Percentiles rank a stretch among this genome's conserved stretches.
Evolutionary conservation across 2,329 filamentous ascomycete genomes (phyloP).

Genomic region (Keithomyces neogunnii): DNA sequence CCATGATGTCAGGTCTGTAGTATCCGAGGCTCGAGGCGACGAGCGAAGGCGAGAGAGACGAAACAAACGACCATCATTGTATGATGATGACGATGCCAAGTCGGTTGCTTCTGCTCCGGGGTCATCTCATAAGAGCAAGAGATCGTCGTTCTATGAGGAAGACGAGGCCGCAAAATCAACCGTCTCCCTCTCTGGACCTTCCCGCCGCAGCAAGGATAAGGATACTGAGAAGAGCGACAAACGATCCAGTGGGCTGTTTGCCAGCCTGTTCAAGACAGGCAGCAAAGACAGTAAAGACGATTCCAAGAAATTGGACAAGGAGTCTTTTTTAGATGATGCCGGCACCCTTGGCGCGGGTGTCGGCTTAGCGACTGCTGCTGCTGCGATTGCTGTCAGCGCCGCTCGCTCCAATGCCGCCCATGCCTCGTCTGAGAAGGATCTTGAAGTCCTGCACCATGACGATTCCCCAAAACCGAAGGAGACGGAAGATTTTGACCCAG

Average conservation of each 20-base stretch:
- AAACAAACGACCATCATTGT: conserved; percentile 8
- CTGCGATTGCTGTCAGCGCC: conserved; percentile 29
- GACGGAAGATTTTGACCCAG: conserved; percentile 41
- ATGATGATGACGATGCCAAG: conserved; percentile 38
- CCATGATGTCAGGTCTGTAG: conserved; percentile 40
- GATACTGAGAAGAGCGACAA: conserved; percentile 24
- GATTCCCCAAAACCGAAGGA: conserved; percentile 12
- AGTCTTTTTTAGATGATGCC: conserved; percentile 67
- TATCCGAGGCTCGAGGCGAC: conserved; percentile 34
- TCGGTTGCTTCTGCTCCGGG: conserved; percentile 25
- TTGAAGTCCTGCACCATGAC: conserved; percentile 16
- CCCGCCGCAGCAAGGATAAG: conserved; percentile 29
- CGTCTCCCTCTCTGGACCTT: conserved; percentile 25
- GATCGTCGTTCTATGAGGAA: conserved; percentile 30
- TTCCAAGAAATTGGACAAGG: conserved; percentile 18
- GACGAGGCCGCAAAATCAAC: conserved; percentile 30
- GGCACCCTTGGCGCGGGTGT: conserved; percentile 62
- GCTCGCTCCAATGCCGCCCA: conserved; percentile 38
- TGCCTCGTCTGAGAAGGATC: conserved; percentile 30
- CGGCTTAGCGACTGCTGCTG: conserved; percentile 48
- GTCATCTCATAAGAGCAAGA: conserved; percentile 12
- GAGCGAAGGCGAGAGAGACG: conserved; percentile 26
- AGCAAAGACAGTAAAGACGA: conserved; percentile 27
- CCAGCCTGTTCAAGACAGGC: conserved; percentile 38
- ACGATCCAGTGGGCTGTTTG: conserved; percentile 35